Evolutionary conservation across 1,139 yeast genomes (phyloP), one percentile per base, ranked within the genome.

Genomic region (Scheffersomyces cryptocercus): DNA sequence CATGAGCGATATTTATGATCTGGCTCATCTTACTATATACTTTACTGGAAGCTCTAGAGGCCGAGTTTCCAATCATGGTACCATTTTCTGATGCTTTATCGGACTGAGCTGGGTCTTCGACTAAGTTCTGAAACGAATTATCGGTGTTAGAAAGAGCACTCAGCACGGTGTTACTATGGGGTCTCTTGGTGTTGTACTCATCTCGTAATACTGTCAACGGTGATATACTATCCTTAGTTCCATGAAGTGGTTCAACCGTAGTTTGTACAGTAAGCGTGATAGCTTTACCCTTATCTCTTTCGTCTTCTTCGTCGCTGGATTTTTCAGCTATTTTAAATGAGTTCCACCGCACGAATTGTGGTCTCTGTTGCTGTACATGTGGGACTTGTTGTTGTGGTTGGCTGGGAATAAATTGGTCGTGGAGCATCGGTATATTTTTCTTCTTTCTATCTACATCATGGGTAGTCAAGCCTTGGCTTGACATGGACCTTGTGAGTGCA

Each of bases 181-280:
- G 70, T 37, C 64, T 43, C 43, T 46, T 55, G 5, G 63, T 65
- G 39, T 67, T 54, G 44, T 65, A 66, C 40, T 63, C 61, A 40
- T 67, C 70, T 34, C 58, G 50, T 12, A 66, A 50, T 3, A 64
- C 66, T 0, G 67, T 64, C 33, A 67, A 50, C 2, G 73, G 71
- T 2, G 68, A 64, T 1, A 64, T 43, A 39, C 64, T 59, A 28
- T 37, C 37, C 8, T 35, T 31, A 33, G 20, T 32, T 13, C 8
- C 39, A 24, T 8, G 13, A 12, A 28, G 28, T 28, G 16, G 29
- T 31, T 13, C 15, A 29, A 34, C 15, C 16, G 13, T 13, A 11
- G 35, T 20, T 20, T 20, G 26, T 5, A 20, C 26, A 20, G 26
- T 20, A 20, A 20, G 26, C 5, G 26, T 20, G 8, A 20, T 20